Evolutionary conservation across 1,284 basidiomycete genomes (phyloP).

Genomic region (Lentinula novae-zelandiae): DNA sequence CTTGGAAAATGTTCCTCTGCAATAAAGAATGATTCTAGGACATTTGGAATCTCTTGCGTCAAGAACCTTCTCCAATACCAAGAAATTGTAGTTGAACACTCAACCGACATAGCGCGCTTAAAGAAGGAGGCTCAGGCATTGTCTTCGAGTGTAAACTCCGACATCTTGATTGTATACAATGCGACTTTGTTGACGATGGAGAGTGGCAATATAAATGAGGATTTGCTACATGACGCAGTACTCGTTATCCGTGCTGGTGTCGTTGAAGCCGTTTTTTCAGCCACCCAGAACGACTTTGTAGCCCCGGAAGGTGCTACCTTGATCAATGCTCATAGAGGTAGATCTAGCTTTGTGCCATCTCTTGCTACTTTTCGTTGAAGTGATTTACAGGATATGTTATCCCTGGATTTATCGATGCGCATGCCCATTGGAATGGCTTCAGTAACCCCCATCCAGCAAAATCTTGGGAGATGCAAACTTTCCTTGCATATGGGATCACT

Average conservation of each 20-base stretch:
- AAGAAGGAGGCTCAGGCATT: slow-evolving; percentile 5
- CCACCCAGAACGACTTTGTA: slow-evolving; percentile 22
- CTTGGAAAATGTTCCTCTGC: slow-evolving; percentile 44
- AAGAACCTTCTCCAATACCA: slow-evolving; percentile 50
- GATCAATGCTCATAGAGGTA: slow-evolving; percentile 60
- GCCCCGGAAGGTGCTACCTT: slow-evolving; percentile 43
- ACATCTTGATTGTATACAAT: slow-evolving; percentile 56
- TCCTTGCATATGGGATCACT: slow-evolving; percentile 72
- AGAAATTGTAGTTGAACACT: slow-evolving; percentile 53
- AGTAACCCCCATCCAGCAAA: slow-evolving; percentile 48
- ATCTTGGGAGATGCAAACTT: slow-evolving; percentile 71
- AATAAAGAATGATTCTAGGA: slow-evolving; percentile 43
- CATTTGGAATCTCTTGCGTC: slow-evolving; percentile 60
- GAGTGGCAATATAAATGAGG: slow-evolving; percentile 38
- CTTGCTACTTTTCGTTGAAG: neutral
- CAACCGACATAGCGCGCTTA: slow-evolving; percentile 52
- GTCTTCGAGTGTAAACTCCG: slow-evolving; percentile 25
- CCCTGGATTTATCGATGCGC: slow-evolving; percentile 65
- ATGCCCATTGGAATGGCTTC: slow-evolving; percentile 64
- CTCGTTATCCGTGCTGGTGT: slow-evolving; percentile 54
- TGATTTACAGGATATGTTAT: slow-evolving; percentile 50
- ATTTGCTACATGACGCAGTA: slow-evolving; percentile 49
- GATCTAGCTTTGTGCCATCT: slow-evolving; percentile 16
- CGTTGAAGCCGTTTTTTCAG: slow-evolving; percentile 46
- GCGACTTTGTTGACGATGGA: slow-evolving; percentile 70